Percentiles rank a stretch among this genome's conserved stretches.
These are phyloP conservation scores for Periglandula ipomoeae DNA, from an alignment of 2,329 filamentous ascomycete genomes.

Conservation along the genomic window DNA sequence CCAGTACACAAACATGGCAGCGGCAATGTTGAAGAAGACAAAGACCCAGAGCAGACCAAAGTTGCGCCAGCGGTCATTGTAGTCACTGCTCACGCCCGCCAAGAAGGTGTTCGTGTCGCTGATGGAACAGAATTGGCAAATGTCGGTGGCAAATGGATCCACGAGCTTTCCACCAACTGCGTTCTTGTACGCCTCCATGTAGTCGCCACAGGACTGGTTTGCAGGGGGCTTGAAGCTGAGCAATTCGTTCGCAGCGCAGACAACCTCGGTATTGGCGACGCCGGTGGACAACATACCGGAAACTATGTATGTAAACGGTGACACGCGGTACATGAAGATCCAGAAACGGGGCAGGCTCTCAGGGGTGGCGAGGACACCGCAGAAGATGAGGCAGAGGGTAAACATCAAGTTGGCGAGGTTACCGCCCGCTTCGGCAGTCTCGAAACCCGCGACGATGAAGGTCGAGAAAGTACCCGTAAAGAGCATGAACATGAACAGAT, in stretches of 20 bases:
- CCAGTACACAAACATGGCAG: constrained; percentile 48
- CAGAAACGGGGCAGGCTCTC: constrained; percentile 61
- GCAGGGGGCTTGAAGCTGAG: constrained; percentile 54
- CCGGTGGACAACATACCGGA: constrained; percentile 61
- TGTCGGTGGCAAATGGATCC: constrained; percentile 34
- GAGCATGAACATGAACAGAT: constrained; percentile 65
- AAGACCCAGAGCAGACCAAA: constrained; percentile 55
- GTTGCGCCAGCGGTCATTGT: constrained; percentile 57
- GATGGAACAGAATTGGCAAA: constrained; percentile 49
- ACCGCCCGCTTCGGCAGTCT: constrained; percentile 64
- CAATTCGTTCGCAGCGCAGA: constrained; percentile 62
- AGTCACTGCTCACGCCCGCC: constrained; percentile 38
- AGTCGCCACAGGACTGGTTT: constrained; percentile 50
- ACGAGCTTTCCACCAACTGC: constrained; percentile 43
- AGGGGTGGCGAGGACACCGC: constrained; percentile 60
- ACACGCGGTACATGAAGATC: constrained; percentile 73
- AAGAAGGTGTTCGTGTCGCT: constrained; percentile 44
- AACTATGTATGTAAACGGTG: constrained; percentile 75
- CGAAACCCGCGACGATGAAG: constrained; percentile 67
- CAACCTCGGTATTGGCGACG: constrained; percentile 56
- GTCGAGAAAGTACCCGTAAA: constrained; percentile 76
- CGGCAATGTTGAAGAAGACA: constrained; percentile 48
- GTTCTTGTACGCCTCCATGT: constrained; percentile 42
- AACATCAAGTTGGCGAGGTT: constrained; percentile 71
- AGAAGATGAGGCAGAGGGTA: constrained; percentile 65